A percentile compares a stretch with the other conserved stretches of the same genome.
Evolutionary conservation across 1,139 yeast genomes (phyloP).

Genomic region (Hemisphaericaspora subhashii): DNA sequence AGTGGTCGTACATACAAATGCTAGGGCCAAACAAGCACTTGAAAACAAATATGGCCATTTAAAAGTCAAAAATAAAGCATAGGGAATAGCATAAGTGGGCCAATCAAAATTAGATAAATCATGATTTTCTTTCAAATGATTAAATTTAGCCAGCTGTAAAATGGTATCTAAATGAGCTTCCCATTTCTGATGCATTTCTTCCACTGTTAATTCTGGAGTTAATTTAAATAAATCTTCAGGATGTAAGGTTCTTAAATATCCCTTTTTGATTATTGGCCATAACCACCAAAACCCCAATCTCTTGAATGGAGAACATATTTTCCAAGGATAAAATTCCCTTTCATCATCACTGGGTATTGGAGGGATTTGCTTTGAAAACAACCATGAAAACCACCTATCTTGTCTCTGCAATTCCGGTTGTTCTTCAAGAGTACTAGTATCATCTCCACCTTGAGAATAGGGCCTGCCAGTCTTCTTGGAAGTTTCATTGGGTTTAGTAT

Average conservation of each 20-base stretch:
- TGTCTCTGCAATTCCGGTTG: slow-evolving; percentile 23
- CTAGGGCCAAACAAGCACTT: slow-evolving; percentile 34
- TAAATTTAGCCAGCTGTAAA: slow-evolving; percentile 22
- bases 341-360: slow-evolving; percentile 38
- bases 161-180: slow-evolving; percentile 25
- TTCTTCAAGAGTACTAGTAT: slow-evolving; percentile 8
- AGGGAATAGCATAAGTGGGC: slow-evolving; percentile 38
- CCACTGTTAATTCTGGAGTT: slow-evolving; percentile 41
- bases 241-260: slow-evolving; percentile 43
- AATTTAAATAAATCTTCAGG: slow-evolving; percentile 43
- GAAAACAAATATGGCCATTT: slow-evolving; percentile 36
- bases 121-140: slow-evolving; percentile 25
- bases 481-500: too few species aligned
- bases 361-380: slow-evolving; percentile 38
- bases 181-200: slow-evolving; percentile 36
- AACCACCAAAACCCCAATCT: slow-evolving; percentile 43
- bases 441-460: too few species aligned
- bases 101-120: slow-evolving; percentile 31
- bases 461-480: too few species aligned
- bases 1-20: slow-evolving; percentile 40
- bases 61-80: slow-evolving; percentile 40
- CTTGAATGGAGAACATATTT: slow-evolving; percentile 22
- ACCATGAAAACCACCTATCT: slow-evolving; percentile 31
- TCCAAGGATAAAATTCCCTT: slow-evolving; percentile 41
- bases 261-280: slow-evolving; percentile 40